Conservation (phyloP, 495 filamentous ascomycete species). For the Aspergillus conjunctus region DNA sequence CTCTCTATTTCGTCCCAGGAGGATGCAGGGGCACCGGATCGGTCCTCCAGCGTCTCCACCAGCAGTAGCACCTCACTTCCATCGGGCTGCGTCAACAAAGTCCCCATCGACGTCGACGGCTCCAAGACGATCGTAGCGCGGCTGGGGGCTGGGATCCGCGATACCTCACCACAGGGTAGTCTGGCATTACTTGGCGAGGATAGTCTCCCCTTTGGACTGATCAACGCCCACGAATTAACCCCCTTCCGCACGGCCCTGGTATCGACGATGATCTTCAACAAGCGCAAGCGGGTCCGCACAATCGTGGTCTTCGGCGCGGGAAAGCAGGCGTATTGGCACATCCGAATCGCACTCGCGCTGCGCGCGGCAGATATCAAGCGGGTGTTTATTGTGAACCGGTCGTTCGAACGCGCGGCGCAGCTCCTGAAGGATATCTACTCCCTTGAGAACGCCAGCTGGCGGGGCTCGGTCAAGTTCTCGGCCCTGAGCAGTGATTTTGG, state of each 20-base stretch:
- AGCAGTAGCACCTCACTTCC: slow-evolving; percentile 31
- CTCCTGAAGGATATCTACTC: slow-evolving; percentile 61
- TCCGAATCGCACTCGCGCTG: slow-evolving; percentile 76
- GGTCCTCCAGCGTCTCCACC: background rate
- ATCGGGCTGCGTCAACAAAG: slow-evolving; percentile 40
- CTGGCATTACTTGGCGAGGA: slow-evolving; percentile 70
- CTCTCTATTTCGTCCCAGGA: slow-evolving; percentile 43
- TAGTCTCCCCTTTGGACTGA: slow-evolving; percentile 73
- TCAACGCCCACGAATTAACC: slow-evolving; percentile 85
- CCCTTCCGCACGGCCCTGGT: slow-evolving; percentile 92
- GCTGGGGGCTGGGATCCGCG: slow-evolving; percentile 44
- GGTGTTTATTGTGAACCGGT: slow-evolving; percentile 78
- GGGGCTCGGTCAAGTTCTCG: slow-evolving; percentile 66
- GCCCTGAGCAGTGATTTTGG: slow-evolving; percentile 70
- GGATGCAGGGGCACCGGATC: slow-evolving; percentile 16
- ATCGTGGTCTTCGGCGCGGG: slow-evolving; percentile 88
- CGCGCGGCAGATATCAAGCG: slow-evolving; percentile 70
- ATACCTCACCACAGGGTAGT: slow-evolving; percentile 73
- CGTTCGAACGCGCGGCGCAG: slow-evolving; percentile 60
- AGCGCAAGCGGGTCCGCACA: slow-evolving; percentile 68
- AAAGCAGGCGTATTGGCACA: slow-evolving; percentile 91
- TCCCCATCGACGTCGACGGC: slow-evolving; percentile 32
- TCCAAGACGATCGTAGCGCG: slow-evolving; percentile 42
- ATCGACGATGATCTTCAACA: slow-evolving; percentile 70
- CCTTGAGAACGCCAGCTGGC: slow-evolving; percentile 50